A percentile compares a stretch with the other conserved stretches of the same genome.
Conservation (phyloP, 1,284 basidiomycete species). For the Cutaneotrichosporon mucoides region DNA sequence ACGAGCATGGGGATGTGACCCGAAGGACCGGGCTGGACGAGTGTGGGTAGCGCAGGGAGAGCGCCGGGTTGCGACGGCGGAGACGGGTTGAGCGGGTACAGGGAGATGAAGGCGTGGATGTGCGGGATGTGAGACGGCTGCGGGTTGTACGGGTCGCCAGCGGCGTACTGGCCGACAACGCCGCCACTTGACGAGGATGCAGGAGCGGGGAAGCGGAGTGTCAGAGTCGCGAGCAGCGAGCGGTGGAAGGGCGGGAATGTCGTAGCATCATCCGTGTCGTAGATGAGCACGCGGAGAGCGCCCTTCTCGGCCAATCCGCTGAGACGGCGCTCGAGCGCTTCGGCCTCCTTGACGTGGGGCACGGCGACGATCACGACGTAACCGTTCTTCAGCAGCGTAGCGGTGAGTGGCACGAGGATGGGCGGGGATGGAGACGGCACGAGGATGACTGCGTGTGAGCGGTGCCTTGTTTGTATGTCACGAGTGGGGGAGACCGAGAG, state of each 20-base stretch:
- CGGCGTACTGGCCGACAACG: not conserved
- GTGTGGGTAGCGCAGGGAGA: conserved; percentile 44
- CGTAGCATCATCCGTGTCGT: conserved; percentile 44
- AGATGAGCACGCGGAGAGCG: conserved; percentile 45
- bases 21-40: conserved; percentile 24
- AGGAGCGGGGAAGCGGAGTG: conserved; percentile 40
- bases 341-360: conserved; percentile 44
- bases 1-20: conserved; percentile 34
- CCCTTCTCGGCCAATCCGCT: conserved; percentile 38
- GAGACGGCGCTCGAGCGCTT: conserved; percentile 40
- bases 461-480: not conserved
- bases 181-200: conserved; percentile 2
- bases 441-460: conserved; percentile 37
- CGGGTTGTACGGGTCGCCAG: conserved; percentile 39
- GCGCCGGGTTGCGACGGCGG: conserved; percentile 39
- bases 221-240: conserved; percentile 44
- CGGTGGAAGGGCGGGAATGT: conserved; percentile 49
- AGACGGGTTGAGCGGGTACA: conserved; percentile 43
- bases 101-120: conserved; percentile 45
- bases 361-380: conserved; percentile 48
- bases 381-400: conserved; percentile 42
- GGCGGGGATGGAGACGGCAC: conserved; percentile 42
- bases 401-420: conserved; percentile 38
- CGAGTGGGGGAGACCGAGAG: not conserved
- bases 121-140: conserved; percentile 33